Evolutionary conservation across 208 protist genomes (phyloP).

Genomic region (Trypanosoma brucei): DNA sequence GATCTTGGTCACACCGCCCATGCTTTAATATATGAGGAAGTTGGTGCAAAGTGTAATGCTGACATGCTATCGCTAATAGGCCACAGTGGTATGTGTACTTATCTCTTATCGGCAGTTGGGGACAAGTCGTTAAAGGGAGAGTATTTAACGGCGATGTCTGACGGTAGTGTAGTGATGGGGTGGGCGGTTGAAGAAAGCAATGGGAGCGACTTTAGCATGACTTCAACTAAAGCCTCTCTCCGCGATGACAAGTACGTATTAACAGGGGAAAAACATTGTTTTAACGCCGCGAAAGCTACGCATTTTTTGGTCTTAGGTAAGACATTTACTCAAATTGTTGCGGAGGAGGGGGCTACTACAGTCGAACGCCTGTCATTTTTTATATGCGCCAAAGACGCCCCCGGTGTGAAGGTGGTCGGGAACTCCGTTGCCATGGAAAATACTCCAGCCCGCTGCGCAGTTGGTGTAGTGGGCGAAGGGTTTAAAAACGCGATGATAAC

Average conservation of each 20-base stretch:
- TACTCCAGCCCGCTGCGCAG: conserved; percentile 45
- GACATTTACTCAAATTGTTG: conserved; percentile 56
- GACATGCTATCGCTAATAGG: conserved; percentile 52
- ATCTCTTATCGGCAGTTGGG: conserved; percentile 61
- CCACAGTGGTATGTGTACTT: conserved; percentile 58
- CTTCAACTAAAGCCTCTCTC: conserved; percentile 33
- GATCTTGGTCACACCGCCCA: conserved; percentile 74
- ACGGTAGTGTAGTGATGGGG: conserved; percentile 68
- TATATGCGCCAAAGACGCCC: conserved; percentile 52
- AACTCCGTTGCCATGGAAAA: conserved; percentile 43
- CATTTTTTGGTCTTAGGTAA: conserved; percentile 84
- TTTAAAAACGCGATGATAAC: conserved; percentile 80
- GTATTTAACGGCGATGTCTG: conserved; percentile 85
- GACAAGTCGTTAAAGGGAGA: conserved; percentile 76
- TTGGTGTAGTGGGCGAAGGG: conserved; percentile 81
- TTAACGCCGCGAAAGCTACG: conserved; percentile 48
- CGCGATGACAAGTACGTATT: conserved; percentile 36
- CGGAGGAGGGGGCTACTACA: conserved; percentile 51
- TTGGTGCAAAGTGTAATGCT: conserved; percentile 50
- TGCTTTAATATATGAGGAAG: conserved; percentile 73
- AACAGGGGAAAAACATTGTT: conserved; percentile 59
- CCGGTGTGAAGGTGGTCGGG: conserved; percentile 35
- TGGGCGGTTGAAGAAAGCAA: conserved; percentile 72
- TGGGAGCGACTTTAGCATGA: conserved; percentile 85
- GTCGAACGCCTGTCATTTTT: conserved; percentile 68